Evolutionary conservation across 1,284 basidiomycete genomes (phyloP).

Genomic region (Limonomyces culmigenus): DNA sequence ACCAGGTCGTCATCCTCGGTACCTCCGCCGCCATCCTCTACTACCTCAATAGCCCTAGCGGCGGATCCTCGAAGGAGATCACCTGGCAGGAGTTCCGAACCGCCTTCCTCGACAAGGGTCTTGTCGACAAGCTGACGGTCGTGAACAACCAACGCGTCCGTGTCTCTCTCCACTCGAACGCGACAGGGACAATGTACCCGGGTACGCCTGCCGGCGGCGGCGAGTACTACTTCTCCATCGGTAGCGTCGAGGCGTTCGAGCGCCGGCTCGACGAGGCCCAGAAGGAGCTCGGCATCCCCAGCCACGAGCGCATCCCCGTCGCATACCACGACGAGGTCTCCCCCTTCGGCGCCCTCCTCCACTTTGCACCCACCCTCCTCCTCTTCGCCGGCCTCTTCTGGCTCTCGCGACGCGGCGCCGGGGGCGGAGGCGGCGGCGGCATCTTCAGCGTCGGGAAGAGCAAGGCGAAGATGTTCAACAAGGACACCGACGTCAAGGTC

Average conservation of each 20-base stretch:
- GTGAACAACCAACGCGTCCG: conserved; percentile 86
- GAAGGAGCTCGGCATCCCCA: conserved; percentile 81
- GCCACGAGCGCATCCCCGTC: conserved; percentile 88
- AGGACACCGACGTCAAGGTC: conserved; percentile 88
- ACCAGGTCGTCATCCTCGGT: conserved; percentile 42
- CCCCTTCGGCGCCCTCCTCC: conserved; percentile 66
- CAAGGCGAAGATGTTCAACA: conserved; percentile 90
- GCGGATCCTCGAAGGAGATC: conserved; percentile 72
- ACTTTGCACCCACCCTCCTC: conserved; percentile 89
- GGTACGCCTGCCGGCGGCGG: conserved; percentile 28
- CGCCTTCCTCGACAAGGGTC: conserved; percentile 87
- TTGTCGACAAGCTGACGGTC: conserved; percentile 90
- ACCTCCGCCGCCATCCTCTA: conserved; percentile 52
- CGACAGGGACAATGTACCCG: conserved; percentile 59
- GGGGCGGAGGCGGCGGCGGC: conserved; percentile 47
- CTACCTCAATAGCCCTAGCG: conserved; percentile 42
- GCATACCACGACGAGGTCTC: conserved; percentile 94
- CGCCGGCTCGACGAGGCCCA: conserved; percentile 90
- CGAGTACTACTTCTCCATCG: conserved; percentile 93
- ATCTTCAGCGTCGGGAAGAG: conserved; percentile 98
- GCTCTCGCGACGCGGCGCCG: conserved; percentile 69
- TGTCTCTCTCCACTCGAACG: conserved; percentile 77
- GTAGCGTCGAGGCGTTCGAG: conserved; percentile 95
- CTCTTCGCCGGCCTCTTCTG: conserved; percentile 85
- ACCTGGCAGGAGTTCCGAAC: conserved; percentile 99